phyloP scores from a whole-genome alignment of 1,139 yeast genomes.

The Saccharomyces uvarum region DNA sequence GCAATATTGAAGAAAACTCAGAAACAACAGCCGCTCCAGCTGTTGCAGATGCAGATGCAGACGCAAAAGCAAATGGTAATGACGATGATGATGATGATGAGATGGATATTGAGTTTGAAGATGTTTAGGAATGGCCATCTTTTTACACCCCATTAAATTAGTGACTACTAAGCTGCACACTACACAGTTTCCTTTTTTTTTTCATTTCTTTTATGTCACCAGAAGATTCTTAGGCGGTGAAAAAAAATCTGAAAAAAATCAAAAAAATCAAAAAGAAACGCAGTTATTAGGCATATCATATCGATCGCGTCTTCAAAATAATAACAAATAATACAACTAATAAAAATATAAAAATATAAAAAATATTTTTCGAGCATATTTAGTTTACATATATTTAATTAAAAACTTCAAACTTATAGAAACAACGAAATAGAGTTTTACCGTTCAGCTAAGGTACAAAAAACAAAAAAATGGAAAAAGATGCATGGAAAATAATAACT shows the following conservation, averaged over 20 bases:
- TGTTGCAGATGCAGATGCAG: slow-evolving; percentile 27
- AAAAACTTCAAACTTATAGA: not conserved
- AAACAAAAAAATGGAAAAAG: slow-evolving; percentile 10
- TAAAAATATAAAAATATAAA: not conserved
- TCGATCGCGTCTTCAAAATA: not conserved
- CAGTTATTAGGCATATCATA: not conserved
- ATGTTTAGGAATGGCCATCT: slow-evolving; percentile 20
- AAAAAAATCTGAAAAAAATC: not conserved
- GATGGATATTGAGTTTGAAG: slow-evolving; percentile 33
- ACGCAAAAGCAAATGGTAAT: slow-evolving; percentile 37
- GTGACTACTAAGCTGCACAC: not conserved
- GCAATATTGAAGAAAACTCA: slow-evolving; percentile 14
- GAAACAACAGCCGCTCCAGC: not conserved
- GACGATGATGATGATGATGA: slow-evolving; percentile 28
- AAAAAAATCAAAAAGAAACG: not conserved
- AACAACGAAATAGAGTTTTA: not conserved
- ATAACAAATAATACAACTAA: not conserved
- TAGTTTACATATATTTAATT: not conserved
- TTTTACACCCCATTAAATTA: not conserved
- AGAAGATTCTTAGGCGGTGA: not conserved
- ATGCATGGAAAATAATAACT: slow-evolving; percentile 25
- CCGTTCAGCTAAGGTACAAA: not conserved
- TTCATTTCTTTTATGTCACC: not conserved
- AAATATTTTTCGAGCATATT: not conserved
- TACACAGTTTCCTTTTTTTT: not conserved